phyloP scores from a whole-genome alignment of 352 stramenopile genomes.

The Phytophthora quininea region DNA sequence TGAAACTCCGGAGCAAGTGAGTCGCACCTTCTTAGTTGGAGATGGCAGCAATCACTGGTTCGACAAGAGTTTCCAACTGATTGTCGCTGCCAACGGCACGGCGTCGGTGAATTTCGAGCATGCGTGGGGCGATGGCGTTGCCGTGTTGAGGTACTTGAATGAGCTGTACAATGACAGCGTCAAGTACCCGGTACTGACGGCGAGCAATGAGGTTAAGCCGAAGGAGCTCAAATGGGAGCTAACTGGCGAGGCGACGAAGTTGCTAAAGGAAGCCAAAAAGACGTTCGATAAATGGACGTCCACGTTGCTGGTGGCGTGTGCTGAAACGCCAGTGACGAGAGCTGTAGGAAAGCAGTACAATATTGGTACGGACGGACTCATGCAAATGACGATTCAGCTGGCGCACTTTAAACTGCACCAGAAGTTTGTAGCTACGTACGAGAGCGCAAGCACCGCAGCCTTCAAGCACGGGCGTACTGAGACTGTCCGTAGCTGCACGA shows the following conservation, averaged over 20 bases:
- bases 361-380: constrained; percentile 89
- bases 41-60: constrained; percentile 91
- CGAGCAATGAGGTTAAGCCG: constrained; percentile 31
- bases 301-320: constrained; percentile 71
- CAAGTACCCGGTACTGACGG: constrained; percentile 69
- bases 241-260: constrained; percentile 54
- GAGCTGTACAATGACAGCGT: constrained; percentile 86
- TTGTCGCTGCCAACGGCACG: constrained; percentile 81
- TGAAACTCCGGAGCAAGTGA: constrained; percentile 59
- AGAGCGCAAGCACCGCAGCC: constrained; percentile 88
- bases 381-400: constrained; percentile 93
- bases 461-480: constrained; percentile 93
- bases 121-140: constrained; percentile 89
- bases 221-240: constrained; percentile 72
- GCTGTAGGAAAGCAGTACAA: constrained; percentile 66
- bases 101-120: constrained; percentile 92
- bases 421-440: constrained; percentile 87
- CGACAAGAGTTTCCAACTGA: constrained; percentile 93
- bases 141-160: constrained; percentile 89
- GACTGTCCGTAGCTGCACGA: constrained; percentile 90
- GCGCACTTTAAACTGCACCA: constrained; percentile 87
- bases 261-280: constrained; percentile 71
- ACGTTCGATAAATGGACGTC: constrained; percentile 73
- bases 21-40: constrained; percentile 81
- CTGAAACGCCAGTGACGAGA: constrained; percentile 75